These are phyloP conservation scores for Hygrophorus pudorinus DNA, from an alignment of 768 basidiomycete species.

Conservation along the genomic window DNA sequence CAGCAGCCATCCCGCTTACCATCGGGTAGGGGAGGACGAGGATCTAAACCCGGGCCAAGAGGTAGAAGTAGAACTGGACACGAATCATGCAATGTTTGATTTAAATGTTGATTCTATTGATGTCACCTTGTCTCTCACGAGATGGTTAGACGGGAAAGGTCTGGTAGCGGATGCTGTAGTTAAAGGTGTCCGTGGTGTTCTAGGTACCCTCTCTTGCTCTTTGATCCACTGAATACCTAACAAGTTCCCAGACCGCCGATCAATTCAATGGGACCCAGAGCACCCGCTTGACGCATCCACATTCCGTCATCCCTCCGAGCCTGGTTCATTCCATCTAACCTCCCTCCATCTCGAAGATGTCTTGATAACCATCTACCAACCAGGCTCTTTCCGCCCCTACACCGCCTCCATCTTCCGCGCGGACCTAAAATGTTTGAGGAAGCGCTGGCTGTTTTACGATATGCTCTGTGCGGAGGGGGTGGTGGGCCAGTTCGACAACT, in stretches of 20 bases:
- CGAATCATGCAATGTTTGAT: conserved; percentile 86
- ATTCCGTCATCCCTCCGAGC: conserved; percentile 62
- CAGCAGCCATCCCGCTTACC: conserved; percentile 64
- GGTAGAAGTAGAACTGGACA: conserved; percentile 38
- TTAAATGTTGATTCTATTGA: conserved; percentile 91
- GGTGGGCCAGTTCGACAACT: conserved; percentile 97
- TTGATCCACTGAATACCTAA: neutral
- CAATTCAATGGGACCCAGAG: conserved; percentile 77
- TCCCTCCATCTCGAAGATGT: conserved; percentile 87
- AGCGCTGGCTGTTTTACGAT: conserved; percentile 95
- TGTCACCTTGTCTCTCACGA: conserved; percentile 81
- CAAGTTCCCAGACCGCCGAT: conserved; percentile 63
- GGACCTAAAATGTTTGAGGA: conserved; percentile 72
- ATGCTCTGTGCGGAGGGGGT: conserved; percentile 90
- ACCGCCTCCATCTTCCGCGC: conserved; percentile 92
- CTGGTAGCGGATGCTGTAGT: conserved; percentile 84
- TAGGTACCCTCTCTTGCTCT: conserved; percentile 44
- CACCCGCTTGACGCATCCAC: conserved; percentile 71
- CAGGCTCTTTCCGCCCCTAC: conserved; percentile 84
- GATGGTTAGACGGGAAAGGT: conserved; percentile 95
- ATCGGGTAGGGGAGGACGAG: conserved; percentile 45
- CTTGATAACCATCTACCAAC: conserved; percentile 90
- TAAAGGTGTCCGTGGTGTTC: conserved; percentile 86
- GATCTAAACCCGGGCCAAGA: conserved; percentile 28
- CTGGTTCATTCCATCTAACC: conserved; percentile 89